A percentile compares a stretch with the other conserved stretches of the same genome.
phyloP scores from a whole-genome alignment of 352 stramenopile species.

The Phytophthora nicotianae region DNA sequence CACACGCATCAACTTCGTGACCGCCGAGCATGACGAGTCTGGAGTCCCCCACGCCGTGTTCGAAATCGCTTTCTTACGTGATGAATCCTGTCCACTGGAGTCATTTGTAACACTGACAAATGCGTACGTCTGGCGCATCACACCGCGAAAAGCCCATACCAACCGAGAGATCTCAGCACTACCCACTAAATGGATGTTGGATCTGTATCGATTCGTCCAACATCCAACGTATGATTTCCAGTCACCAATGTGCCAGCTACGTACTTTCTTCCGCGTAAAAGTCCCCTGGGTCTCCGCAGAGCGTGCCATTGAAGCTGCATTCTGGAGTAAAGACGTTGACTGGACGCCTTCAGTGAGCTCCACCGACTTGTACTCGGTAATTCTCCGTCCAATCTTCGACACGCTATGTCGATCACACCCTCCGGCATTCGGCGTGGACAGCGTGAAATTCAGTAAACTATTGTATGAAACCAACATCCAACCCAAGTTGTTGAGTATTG shows the following conservation, averaged over 20 bases:
- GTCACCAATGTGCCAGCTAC: neutral
- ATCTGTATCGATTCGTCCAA: constrained; percentile 51
- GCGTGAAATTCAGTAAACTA: constrained; percentile 83
- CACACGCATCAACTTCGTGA: constrained; percentile 5
- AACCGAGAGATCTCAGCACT: neutral
- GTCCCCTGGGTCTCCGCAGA: constrained; percentile 41
- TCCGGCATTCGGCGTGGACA: constrained; percentile 51
- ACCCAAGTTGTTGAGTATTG: constrained; percentile 53
- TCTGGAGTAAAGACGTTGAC: constrained; percentile 68
- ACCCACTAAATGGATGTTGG: constrained; percentile 57
- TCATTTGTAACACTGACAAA: constrained; percentile 31
- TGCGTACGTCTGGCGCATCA: constrained; percentile 53
- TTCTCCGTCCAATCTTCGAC: constrained; percentile 54
- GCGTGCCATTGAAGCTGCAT: constrained; percentile 40
- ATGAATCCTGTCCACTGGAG: constrained; percentile 41
- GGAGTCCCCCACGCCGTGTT: neutral
- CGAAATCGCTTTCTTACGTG: constrained; percentile 45
- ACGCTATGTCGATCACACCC: constrained; percentile 59
- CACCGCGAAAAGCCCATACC: constrained; percentile 4
- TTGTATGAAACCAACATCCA: constrained; percentile 66
- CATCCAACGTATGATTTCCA: constrained; percentile 60
- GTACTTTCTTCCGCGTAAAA: constrained; percentile 48
- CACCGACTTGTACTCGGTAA: constrained; percentile 36
- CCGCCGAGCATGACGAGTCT: neutral
- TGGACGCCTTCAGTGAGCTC: constrained; percentile 40